Conservation (phyloP, 331 rosid species). For the Quercus phellos region DNA sequence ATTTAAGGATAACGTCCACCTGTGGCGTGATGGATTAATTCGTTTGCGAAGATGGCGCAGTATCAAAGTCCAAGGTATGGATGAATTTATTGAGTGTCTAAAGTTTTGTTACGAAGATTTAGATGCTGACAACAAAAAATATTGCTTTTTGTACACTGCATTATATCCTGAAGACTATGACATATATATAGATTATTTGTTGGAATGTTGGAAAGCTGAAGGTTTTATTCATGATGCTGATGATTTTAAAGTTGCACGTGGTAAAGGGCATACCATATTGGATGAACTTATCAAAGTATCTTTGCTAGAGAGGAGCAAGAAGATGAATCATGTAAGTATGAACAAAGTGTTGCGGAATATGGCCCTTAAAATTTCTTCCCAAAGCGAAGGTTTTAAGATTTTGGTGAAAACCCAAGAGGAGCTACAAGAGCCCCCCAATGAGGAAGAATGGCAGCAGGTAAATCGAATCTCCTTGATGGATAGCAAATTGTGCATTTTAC, state of each 20-base stretch:
- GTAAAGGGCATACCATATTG: background rate
- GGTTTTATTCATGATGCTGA: constrained; percentile 14
- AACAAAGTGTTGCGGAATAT: constrained; percentile 21
- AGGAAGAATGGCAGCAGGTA: background rate
- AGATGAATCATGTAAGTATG: constrained; percentile 26
- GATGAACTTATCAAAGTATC: constrained; percentile 23
- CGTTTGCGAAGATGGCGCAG: constrained; percentile 18
- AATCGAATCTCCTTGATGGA: constrained; percentile 20
- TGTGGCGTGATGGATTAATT: constrained; percentile 14
- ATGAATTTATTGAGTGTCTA: constrained; percentile 18
- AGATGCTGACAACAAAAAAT: background rate
- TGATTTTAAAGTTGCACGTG: constrained; percentile 10
- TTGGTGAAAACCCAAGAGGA: background rate
- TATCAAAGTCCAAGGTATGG: constrained; percentile 7
- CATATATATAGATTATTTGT: constrained; percentile 18
- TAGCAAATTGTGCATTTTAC: background rate
- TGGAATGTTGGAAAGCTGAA: constrained; percentile 32
- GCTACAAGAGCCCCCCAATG: background rate
- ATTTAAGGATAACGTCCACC: background rate
- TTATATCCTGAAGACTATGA: constrained; percentile 22
- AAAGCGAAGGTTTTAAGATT: background rate
- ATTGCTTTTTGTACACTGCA: constrained; percentile 26
- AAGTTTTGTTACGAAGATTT: constrained; percentile 23
- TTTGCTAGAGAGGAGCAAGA: constrained; percentile 20
- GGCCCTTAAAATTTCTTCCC: constrained; percentile 14